Percentiles rank a stretch among this genome's conserved stretches.
Conservation (phyloP, 192 early-diverging fungal species). For the Backusella tuberculispora region DNA sequence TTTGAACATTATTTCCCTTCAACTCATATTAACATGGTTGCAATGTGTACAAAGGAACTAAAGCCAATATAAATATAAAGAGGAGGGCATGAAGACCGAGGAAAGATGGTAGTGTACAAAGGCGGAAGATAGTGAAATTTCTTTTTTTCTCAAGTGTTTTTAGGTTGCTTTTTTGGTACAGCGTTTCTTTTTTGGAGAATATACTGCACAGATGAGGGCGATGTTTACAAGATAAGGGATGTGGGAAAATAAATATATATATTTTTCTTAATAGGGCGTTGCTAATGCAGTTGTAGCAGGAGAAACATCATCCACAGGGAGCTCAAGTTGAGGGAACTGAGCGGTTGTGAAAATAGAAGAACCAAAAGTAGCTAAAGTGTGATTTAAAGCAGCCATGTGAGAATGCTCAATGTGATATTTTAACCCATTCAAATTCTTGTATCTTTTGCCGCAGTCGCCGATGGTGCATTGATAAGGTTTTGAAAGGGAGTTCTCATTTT, state of each 20-base stretch:
- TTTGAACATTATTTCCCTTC: background rate
- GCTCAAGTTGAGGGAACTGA: constrained; percentile 8
- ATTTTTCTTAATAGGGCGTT: constrained; percentile 11
- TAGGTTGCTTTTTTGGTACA: constrained; percentile 3
- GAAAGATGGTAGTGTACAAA: background rate
- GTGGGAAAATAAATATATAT: constrained; percentile 11
- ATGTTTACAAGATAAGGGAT: constrained; percentile 17
- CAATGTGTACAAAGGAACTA: background rate
- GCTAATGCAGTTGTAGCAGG: constrained; percentile 13
- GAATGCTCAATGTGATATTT: constrained; percentile 96
- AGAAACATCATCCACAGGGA: background rate
- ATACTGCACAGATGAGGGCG: background rate
- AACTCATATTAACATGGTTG: background rate
- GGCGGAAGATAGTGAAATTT: background rate
- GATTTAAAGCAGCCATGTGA: constrained; percentile 58
- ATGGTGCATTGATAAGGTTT: constrained; percentile 83
- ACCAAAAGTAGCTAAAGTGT: constrained; percentile 41
- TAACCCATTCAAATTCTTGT: constrained; percentile 96
- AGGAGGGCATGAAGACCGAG: background rate
- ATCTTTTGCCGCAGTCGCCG: constrained; percentile 86
- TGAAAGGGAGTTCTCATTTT: constrained; percentile 59
- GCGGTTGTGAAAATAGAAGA: constrained; percentile 26
- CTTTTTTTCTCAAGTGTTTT: constrained; percentile 12
- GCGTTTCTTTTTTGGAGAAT: background rate
- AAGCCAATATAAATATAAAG: background rate